Percentiles rank a stretch among this genome's conserved stretches.
Conservation (phyloP, 228 moss, liverwort and hornwort species). For the Sphagnum magellanicum region DNA sequence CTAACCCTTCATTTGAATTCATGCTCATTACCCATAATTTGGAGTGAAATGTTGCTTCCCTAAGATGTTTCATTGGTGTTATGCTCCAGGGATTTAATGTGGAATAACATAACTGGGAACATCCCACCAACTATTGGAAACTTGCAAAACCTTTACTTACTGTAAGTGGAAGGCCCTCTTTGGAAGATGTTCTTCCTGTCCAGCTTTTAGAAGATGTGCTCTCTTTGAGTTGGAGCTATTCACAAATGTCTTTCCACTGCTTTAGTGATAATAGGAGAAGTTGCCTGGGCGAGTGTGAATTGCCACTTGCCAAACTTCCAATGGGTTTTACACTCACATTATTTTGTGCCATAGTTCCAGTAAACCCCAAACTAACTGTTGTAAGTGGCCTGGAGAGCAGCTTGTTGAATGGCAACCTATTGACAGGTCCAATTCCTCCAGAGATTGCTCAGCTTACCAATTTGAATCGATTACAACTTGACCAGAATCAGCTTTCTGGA, state of each 20-base stretch:
- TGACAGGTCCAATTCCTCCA: slow-evolving; percentile 18
- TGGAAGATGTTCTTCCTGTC: too few relatives aligned
- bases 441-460: slow-evolving; percentile 26
- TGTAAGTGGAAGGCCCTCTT: slow-evolving; percentile 19
- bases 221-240: not conserved
- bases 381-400: slow-evolving; percentile 8
- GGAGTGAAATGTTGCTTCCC: not conserved
- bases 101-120: slow-evolving; percentile 26
- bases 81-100: slow-evolving; percentile 33
- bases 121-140: slow-evolving; percentile 41
- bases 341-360: not conserved
- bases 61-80: not conserved
- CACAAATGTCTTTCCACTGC: not conserved
- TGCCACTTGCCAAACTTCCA: not conserved
- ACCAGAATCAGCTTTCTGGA: slow-evolving; percentile 19
- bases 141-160: slow-evolving; percentile 17
- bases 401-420: slow-evolving; percentile 30
- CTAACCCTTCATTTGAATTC: not conserved
- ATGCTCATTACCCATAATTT: not conserved
- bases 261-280: not conserved
- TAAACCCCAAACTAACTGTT: not conserved
- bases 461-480: slow-evolving; percentile 35
- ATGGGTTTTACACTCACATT: not conserved
- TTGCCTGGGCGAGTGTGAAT: not conserved
- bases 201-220: not conserved